Conservation (phyloP, 257 asterid genomes). For the Hygrophila difformis region DNA sequence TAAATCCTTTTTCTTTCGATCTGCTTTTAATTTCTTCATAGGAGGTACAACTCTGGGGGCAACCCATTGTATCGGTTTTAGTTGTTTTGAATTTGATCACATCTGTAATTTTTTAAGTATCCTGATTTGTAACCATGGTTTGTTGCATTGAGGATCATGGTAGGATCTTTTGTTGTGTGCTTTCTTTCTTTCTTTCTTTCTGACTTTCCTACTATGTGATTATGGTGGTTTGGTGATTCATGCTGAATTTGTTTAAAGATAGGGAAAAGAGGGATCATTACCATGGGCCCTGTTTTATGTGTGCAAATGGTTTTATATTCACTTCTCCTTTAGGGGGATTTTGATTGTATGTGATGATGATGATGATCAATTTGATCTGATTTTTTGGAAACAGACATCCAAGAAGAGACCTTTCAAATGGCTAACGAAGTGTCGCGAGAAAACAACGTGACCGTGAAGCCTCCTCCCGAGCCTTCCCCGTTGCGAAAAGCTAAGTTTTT, state of each 20-base stretch:
- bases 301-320: not conserved
- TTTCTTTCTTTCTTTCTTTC: not conserved
- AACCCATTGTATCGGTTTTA: too few species aligned
- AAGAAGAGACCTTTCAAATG: constrained; percentile 26
- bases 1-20: too few species aligned
- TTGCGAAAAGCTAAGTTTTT: constrained; percentile 64
- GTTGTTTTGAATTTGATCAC: too few species aligned
- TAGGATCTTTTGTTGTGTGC: too few species aligned
- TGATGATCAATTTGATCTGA: not conserved
- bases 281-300: not conserved
- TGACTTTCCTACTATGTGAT: not conserved
- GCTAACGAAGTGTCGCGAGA: constrained; percentile 39
- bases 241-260: not conserved
- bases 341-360: not conserved
- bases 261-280: not conserved
- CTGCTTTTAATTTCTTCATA: too few species aligned
- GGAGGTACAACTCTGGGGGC: too few species aligned
- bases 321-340: too few species aligned
- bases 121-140: too few species aligned
- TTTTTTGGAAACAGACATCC: not conserved
- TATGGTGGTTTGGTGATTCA: not conserved
- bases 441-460: constrained; percentile 27
- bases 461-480: constrained; percentile 83
- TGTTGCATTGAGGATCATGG: too few species aligned
- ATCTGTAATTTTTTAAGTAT: too few species aligned